A percentile compares a stretch with the other conserved stretches of the same genome.
phyloP scores from a whole-genome alignment of 2,329 filamentous ascomycete genomes.

The Stenocarpella maydis region DNA sequence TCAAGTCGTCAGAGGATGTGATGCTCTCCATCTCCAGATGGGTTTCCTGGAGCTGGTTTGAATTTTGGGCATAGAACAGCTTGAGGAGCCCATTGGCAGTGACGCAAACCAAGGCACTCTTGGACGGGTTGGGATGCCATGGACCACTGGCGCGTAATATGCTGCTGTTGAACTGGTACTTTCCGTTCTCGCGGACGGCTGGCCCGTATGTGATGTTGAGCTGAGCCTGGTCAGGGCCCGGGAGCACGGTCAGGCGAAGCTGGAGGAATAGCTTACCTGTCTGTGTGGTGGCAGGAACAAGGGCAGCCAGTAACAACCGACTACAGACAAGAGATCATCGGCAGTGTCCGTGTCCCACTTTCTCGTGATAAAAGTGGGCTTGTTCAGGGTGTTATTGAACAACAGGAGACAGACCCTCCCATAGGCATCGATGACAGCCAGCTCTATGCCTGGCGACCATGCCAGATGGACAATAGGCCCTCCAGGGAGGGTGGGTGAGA shows the following conservation, averaged over 20 bases:
- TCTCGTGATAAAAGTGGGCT: constrained; percentile 65
- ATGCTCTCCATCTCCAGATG: constrained; percentile 78
- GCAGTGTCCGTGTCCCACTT: constrained; percentile 72
- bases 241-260: neutral
- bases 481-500: constrained; percentile 68
- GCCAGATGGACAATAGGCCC: constrained; percentile 80
- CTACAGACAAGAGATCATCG: constrained; percentile 79
- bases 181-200: constrained; percentile 66
- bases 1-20: constrained; percentile 74
- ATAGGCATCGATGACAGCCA: constrained; percentile 82
- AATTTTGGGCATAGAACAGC: constrained; percentile 80
- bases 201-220: constrained; percentile 64
- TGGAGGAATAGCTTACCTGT: constrained; percentile 45
- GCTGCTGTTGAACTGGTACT: constrained; percentile 75
- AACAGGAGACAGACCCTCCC: constrained; percentile 80
- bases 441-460: constrained; percentile 80
- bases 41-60: constrained; percentile 75
- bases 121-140: constrained; percentile 74
- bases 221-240: constrained; percentile 39
- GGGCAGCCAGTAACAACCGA: constrained; percentile 88
- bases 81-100: constrained; percentile 78
- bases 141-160: constrained; percentile 74
- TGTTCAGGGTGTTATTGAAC: constrained; percentile 77
- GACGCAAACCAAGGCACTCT: constrained; percentile 79
- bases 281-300: constrained; percentile 54